phyloP scores from a whole-genome alignment of 192 early-diverging fungal species.

The Coemansia sp. region DNA sequence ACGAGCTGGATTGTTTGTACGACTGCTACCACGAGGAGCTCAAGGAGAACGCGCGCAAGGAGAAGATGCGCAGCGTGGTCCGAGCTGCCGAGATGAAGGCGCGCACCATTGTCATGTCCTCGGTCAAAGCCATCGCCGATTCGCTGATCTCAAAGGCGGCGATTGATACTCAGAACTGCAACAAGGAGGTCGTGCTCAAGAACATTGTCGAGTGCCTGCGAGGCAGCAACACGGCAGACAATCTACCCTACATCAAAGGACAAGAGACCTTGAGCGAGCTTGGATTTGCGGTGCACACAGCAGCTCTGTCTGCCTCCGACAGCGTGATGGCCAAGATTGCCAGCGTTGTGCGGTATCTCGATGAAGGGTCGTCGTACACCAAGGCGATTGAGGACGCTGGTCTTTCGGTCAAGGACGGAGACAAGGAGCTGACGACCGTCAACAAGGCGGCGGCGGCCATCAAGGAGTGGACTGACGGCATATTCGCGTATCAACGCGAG shows the following conservation, averaged over 20 bases:
- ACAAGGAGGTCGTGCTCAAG: conserved; percentile 9
- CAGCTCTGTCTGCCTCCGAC: conserved; percentile 6
- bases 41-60: conserved; percentile 34
- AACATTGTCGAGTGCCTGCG: conserved; percentile 17
- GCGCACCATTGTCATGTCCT: conserved; percentile 15
- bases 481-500: conserved; percentile 1
- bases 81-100: conserved; percentile 17
- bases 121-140: conserved; percentile 22
- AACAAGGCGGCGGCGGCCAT: conserved; percentile 13
- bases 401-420: conserved; percentile 6
- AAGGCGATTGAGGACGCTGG: conserved; percentile 2
- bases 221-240: background rate
- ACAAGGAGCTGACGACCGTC: conserved; percentile 5
- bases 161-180: background rate
- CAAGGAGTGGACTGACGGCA: conserved; percentile 12
- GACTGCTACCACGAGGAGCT: conserved; percentile 47
- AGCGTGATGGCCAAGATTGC: background rate
- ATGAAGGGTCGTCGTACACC: background rate
- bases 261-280: conserved; percentile 16
- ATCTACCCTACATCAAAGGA: conserved; percentile 10
- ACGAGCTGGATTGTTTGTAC: conserved; percentile 47
- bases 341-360: background rate
- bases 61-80: conserved; percentile 28
- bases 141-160: conserved; percentile 7
- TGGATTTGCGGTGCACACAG: conserved; percentile 9